A percentile compares a stretch with the other conserved stretches of the same genome.
phyloP scores from a whole-genome alignment of 441 rosid species.

The Gossypium gossypioides region DNA sequence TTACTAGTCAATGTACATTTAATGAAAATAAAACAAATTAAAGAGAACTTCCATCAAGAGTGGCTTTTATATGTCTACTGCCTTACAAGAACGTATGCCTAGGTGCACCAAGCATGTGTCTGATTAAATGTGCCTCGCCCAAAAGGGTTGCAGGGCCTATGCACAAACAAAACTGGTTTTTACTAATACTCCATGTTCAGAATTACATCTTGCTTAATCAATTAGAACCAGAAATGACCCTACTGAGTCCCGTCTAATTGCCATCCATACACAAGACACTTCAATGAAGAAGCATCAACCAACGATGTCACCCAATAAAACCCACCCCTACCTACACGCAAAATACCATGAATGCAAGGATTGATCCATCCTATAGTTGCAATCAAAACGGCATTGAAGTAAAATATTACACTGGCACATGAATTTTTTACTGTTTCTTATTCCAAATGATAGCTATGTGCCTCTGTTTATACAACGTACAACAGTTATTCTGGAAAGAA shows the following conservation, averaged over 20 bases:
- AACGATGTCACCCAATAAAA: neutral
- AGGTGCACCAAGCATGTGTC: neutral
- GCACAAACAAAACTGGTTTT: neutral
- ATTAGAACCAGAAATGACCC: neutral
- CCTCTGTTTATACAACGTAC: too few relatives aligned
- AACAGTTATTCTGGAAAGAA: too few relatives aligned
- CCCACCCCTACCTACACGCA: neutral
- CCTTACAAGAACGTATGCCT: neutral
- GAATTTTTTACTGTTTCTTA: too few relatives aligned
- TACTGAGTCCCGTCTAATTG: neutral
- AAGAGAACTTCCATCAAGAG: neutral
- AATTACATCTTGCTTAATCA: neutral
- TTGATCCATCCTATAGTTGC: neutral
- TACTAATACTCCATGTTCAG: neutral
- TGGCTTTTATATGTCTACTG: neutral
- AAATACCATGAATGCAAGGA: neutral
- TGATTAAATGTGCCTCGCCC: neutral
- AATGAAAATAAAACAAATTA: neutral
- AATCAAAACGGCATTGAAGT: neutral
- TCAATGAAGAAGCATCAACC: neutral
- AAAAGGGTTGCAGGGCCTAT: neutral
- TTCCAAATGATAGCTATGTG: too few relatives aligned
- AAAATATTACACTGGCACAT: neutral
- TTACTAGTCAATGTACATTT: neutral
- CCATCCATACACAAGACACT: neutral